phyloP scores from a whole-genome alignment of 192 early-diverging fungal species.

The Coemansia sp. region DNA sequence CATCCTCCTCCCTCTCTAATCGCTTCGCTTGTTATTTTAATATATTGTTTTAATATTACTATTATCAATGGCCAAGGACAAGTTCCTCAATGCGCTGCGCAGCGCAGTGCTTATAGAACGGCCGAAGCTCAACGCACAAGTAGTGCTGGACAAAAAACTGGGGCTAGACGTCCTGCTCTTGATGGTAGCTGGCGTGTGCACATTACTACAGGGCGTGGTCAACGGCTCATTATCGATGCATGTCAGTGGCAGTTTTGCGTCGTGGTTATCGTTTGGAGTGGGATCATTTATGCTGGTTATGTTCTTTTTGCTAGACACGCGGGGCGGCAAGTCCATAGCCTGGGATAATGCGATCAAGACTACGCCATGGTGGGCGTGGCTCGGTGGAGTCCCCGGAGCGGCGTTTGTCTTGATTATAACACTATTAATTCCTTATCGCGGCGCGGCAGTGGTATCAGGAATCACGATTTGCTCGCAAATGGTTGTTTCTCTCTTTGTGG shows the following conservation, averaged over 20 bases:
- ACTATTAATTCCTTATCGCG: slow-evolving; percentile 52
- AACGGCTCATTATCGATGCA: slow-evolving; percentile 50
- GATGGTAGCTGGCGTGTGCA: slow-evolving; percentile 45
- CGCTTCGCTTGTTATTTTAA: too few species aligned
- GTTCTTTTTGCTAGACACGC: slow-evolving; percentile 52
- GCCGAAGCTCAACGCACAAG: slow-evolving; percentile 37
- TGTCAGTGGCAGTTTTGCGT: slow-evolving; percentile 47
- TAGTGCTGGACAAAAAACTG: slow-evolving; percentile 50
- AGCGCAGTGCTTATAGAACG: slow-evolving; percentile 42
- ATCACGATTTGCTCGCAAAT: slow-evolving; percentile 56
- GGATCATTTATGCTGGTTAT: slow-evolving; percentile 48
- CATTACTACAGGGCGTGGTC: slow-evolving; percentile 43
- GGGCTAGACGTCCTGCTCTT: slow-evolving; percentile 42
- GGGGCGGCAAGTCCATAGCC: slow-evolving; percentile 42
- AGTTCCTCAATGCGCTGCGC: slow-evolving; percentile 39
- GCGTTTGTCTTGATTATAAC: slow-evolving; percentile 56
- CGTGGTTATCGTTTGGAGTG: slow-evolving; percentile 54
- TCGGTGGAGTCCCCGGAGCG: slow-evolving; percentile 48
- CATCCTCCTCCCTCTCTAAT: too few species aligned
- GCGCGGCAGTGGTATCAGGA: slow-evolving; percentile 48
- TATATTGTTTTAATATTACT: too few species aligned
- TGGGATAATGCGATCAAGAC: slow-evolving; percentile 50
- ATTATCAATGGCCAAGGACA: slow-evolving; percentile 30
- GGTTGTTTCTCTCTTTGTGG: slow-evolving; percentile 47
- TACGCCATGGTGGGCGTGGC: slow-evolving; percentile 55